Conservation (phyloP, 208 protist species). For the Leishmania guyanensis region DNA sequence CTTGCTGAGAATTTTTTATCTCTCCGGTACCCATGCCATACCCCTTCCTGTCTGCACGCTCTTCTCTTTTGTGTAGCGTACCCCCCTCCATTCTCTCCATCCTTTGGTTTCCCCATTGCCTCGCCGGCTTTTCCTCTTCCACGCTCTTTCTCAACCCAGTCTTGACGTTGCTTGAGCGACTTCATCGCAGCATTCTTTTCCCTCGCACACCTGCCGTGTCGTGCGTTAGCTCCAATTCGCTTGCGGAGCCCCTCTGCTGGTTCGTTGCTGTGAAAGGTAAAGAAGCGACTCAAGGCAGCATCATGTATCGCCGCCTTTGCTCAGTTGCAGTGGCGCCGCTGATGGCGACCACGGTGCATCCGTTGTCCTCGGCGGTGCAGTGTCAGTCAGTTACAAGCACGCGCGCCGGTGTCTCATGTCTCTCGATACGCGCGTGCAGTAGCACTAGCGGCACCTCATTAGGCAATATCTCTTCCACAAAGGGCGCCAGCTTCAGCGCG, state of each 20-base stretch:
- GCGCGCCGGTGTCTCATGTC: background rate
- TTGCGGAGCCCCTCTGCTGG: background rate
- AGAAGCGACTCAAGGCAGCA: too few species aligned
- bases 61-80: background rate
- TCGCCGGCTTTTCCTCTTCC: background rate
- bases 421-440: slow-evolving; percentile 13
- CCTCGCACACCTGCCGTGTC: background rate
- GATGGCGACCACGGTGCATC: background rate
- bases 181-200: background rate
- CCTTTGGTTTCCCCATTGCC: background rate
- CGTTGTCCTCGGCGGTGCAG: background rate
- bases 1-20: background rate
- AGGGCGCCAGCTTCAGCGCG: slow-evolving; percentile 7
- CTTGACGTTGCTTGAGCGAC: background rate
- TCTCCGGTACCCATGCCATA: background rate
- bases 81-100: background rate
- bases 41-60: background rate
- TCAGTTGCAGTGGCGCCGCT: background rate
- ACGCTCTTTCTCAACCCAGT: background rate
- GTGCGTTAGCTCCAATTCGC: background rate
- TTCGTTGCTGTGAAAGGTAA: background rate
- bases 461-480: background rate
- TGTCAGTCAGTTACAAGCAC: background rate
- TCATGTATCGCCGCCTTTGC: slow-evolving; percentile 18
- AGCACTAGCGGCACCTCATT: slow-evolving; percentile 15